These are phyloP conservation scores for Raphanus sativus DNA, from an alignment of 345 rosid genomes.

Conservation along the genomic window DNA sequence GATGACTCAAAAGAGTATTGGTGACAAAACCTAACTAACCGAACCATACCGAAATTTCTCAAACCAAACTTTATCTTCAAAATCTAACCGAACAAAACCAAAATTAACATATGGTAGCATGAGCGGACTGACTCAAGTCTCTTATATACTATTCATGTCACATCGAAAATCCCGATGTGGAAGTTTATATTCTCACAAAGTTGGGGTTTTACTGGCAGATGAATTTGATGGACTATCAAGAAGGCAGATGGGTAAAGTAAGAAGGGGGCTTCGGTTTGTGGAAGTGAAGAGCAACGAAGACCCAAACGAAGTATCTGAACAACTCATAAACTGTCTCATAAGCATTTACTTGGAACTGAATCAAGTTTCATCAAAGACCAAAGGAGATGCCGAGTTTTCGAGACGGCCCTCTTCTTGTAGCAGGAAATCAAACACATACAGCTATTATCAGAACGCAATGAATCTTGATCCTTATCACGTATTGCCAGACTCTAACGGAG, in stretches of 20 bases:
- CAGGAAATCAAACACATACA: conserved; percentile 28
- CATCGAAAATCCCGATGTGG: too few species aligned
- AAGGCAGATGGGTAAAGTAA: conserved; percentile 44
- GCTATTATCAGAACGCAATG: conserved; percentile 41
- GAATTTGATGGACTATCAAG: conserved; percentile 47
- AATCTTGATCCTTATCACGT: conserved; percentile 71
- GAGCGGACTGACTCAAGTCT: too few species aligned
- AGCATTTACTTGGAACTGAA: conserved; percentile 69
- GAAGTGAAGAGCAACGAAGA: conserved; percentile 47
- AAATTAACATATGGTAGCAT: neutral
- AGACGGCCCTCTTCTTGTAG: conserved; percentile 28
- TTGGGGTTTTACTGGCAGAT: conserved; percentile 35
- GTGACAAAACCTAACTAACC: too few species aligned
- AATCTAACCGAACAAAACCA: neutral
- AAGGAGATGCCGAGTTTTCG: conserved; percentile 41
- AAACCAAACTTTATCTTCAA: neutral
- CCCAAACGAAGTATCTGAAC: conserved; percentile 75
- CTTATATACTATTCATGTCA: too few species aligned
- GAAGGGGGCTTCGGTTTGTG: conserved; percentile 36
- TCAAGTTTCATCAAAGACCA: conserved; percentile 38
- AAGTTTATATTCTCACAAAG: neutral
- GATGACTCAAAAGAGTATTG: neutral
- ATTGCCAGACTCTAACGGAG: conserved; percentile 55
- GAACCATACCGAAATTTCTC: neutral
- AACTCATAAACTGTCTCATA: conserved; percentile 67